Base-by-base conservation (phyloP, 2,329 filamentous ascomycete species). In the Neodidymelliopsis sp. region DNA sequence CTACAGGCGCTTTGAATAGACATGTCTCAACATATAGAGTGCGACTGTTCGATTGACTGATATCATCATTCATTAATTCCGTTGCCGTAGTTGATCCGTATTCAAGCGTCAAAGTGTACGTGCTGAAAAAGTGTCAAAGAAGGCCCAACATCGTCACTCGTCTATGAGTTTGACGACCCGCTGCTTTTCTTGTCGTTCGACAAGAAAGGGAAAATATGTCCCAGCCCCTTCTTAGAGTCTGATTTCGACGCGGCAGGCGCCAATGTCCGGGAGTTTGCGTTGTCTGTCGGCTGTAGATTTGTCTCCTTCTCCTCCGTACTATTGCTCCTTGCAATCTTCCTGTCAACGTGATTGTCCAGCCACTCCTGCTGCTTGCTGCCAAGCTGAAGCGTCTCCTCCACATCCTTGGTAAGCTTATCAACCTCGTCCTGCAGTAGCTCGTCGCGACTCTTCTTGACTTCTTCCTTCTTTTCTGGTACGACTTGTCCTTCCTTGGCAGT, bases 351-450 rank as follows among this genome's bases (percentile, higher is more conserved):
- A 3, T 69, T 63, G 2, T 69, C 63, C 12, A 73, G 42, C 70
- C 71, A 74, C 39, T 65, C 54, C 22, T 69, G 59, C 36, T 71
- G 69, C 8, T 55, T 54, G 15, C 65, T 42, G 2, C 59, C 53
- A 7, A 73, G 30, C 29, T 57, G 60, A 29, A 86, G 63, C 6
- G 79, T 81, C 61, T 80, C 72, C 42, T 86, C 83, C 31, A 86
- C 75, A 40, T 85, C 82, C 48, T 74, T 76, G 0, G 83, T 83
- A 22, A 86, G 70, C 54, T 81, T 80, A 10, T 81, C 78, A 8
- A 86, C 77, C 58, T 85, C 82, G 11, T 84, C 79, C 34, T 81
- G 76, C 13, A 86, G 67, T 31, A 66, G 62, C 66, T 87, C 82
- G 55, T 87, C 84, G 33, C 76, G 77, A 7, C 72, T 77, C 62